Evolutionary conservation across 441 rosid genomes (phyloP).

Genomic region (Breynia disticha): DNA sequence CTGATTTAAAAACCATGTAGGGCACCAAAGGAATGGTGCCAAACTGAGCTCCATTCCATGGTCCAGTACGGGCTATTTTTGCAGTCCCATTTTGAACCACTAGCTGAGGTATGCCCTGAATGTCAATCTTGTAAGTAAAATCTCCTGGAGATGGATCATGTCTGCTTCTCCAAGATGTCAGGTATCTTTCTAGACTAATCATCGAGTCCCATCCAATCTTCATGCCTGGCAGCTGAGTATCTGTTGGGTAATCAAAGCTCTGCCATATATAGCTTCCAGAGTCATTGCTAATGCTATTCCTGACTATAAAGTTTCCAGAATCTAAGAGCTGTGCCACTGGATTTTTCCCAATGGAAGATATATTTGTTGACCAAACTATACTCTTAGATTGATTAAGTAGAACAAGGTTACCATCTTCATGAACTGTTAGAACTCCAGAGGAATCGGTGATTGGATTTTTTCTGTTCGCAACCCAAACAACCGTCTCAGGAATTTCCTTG

Average conservation of each 20-base stretch:
- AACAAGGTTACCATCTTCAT: background rate
- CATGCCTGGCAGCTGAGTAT: slow-evolving; percentile 19
- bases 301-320: slow-evolving; percentile 23
- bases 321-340: slow-evolving; percentile 17
- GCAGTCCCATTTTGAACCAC: background rate
- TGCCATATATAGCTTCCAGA: slow-evolving; percentile 10
- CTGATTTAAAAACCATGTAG: too few relatives aligned
- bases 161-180: slow-evolving; percentile 12
- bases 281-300: background rate
- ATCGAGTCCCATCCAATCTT: slow-evolving; percentile 7
- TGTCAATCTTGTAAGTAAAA: slow-evolving; percentile 4
- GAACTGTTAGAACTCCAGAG: slow-evolving; percentile 4
- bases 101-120: slow-evolving; percentile 15
- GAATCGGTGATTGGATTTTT: background rate
- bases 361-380: slow-evolving; percentile 1
- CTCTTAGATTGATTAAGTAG: slow-evolving; percentile 8
- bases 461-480: slow-evolving; percentile 12
- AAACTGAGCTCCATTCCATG: slow-evolving; percentile 12
- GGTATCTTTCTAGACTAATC: background rate
- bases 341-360: too few relatives aligned
- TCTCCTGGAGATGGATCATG: slow-evolving; percentile 17
- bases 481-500: background rate
- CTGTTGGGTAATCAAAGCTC: slow-evolving; percentile 17
- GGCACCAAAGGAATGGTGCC: background rate
- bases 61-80: slow-evolving; percentile 2